Conservation (phyloP, 805 yeast genomes). For the Metschnikowia hibisci region DNA sequence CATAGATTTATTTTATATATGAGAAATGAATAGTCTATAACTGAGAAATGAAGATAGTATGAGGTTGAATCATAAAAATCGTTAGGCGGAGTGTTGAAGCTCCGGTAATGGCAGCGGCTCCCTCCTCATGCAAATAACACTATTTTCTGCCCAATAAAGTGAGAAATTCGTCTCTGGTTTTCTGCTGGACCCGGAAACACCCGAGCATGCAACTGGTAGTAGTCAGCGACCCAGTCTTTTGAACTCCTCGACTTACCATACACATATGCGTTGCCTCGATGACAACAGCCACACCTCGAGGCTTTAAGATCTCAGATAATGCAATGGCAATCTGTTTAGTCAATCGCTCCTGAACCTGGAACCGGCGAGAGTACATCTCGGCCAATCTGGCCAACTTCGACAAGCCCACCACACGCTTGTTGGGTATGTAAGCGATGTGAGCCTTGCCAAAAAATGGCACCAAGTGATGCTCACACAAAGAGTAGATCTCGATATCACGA, state of each 20-base stretch:
- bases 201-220: conserved; percentile 97
- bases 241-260: conserved; percentile 97
- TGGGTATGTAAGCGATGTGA: conserved; percentile 97
- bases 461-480: conserved; percentile 94
- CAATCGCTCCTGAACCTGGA: conserved; percentile 96
- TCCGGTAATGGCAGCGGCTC: conserved; percentile 1
- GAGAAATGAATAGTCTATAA: conserved; percentile 6
- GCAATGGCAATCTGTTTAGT: conserved; percentile 99
- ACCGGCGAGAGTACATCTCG: conserved; percentile 91
- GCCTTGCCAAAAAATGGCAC: conserved; percentile 98
- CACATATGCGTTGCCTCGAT: conserved; percentile 99
- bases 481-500: conserved; percentile 85
- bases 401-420: conserved; percentile 85
- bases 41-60: conserved; percentile 4
- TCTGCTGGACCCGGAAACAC: conserved; percentile 87
- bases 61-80: conserved; percentile 6
- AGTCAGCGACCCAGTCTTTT: conserved; percentile 90
- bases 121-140: neutral
- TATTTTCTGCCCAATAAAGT: conserved; percentile 60
- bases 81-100: conserved; percentile 4
- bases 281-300: conserved; percentile 97
- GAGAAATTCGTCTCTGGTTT: conserved; percentile 94
- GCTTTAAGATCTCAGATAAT: conserved; percentile 80
- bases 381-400: conserved; percentile 93
- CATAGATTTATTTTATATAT: neutral